These are phyloP conservation scores for Galerina sulciceps DNA, from an alignment of 768 basidiomycete genomes.

Conservation along the genomic window DNA sequence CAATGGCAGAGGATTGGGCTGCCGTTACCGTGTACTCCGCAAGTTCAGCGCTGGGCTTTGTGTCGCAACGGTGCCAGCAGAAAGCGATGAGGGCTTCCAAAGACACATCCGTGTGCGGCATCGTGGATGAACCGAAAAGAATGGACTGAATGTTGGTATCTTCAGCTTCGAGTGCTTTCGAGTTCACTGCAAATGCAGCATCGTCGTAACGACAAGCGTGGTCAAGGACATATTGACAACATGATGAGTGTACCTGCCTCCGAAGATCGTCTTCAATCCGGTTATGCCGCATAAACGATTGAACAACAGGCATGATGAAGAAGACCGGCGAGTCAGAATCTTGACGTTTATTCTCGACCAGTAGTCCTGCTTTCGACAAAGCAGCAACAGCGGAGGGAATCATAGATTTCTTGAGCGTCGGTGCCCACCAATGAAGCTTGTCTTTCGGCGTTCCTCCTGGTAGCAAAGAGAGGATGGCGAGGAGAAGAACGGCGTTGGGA, in stretches of 20 bases:
- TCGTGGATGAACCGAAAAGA: conserved; percentile 5
- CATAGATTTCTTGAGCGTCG: conserved; percentile 3
- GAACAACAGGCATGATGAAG: conserved; percentile 15
- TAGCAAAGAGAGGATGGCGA: conserved; percentile 26
- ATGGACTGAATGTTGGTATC: conserved; percentile 18
- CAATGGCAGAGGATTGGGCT: background rate
- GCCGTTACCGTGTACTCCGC: background rate
- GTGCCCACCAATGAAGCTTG: conserved; percentile 7
- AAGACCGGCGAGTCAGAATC: conserved; percentile 5
- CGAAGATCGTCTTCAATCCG: conserved; percentile 1
- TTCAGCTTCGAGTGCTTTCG: conserved; percentile 8
- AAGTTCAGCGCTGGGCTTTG: conserved; percentile 2
- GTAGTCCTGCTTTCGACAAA: background rate
- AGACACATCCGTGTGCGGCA: background rate
- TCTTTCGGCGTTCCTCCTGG: conserved; percentile 14
- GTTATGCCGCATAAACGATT: conserved; percentile 12
- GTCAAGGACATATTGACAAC: conserved; percentile 17
- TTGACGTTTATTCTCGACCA: background rate
- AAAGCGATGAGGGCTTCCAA: conserved; percentile 12
- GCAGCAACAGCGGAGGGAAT: background rate
- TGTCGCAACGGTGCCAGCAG: conserved; percentile 15
- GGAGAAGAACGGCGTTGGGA: conserved; percentile 22
- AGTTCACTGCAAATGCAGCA: conserved; percentile 3
- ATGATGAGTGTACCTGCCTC: conserved; percentile 1
- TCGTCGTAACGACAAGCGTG: conserved; percentile 13